Evolutionary conservation across 2,329 filamentous ascomycete genomes (phyloP).

Genomic region (Curvularia eragrostidis): DNA sequence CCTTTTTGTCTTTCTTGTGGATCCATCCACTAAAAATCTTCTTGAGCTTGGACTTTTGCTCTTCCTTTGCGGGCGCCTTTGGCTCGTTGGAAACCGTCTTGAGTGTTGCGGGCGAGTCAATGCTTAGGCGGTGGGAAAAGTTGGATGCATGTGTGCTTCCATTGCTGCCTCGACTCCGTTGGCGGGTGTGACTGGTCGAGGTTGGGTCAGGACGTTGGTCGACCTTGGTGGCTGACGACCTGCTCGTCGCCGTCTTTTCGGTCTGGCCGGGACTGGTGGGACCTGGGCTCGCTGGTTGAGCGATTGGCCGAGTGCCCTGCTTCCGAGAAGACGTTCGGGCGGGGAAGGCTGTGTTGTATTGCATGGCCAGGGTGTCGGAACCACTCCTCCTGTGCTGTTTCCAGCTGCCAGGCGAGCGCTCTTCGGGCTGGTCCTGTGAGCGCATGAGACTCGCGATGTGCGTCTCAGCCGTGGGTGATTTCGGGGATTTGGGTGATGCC

Average conservation of each 20-base stretch:
- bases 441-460: constrained; percentile 49
- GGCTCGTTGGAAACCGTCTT: constrained; percentile 21
- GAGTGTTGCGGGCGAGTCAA: constrained; percentile 26
- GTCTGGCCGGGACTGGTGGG: constrained; percentile 16
- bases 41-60: constrained; percentile 44
- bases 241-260: constrained; percentile 35
- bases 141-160: constrained; percentile 38
- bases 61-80: constrained; percentile 31
- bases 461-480: constrained; percentile 29
- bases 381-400: constrained; percentile 38
- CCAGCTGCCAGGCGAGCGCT: constrained; percentile 36
- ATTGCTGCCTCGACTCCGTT: constrained; percentile 29
- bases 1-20: constrained; percentile 48
- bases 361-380: constrained; percentile 38
- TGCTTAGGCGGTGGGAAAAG: constrained; percentile 45
- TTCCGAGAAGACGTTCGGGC: constrained; percentile 25
- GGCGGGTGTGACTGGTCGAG: constrained; percentile 25
- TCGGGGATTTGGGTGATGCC: constrained; percentile 29
- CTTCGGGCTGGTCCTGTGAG: constrained; percentile 36
- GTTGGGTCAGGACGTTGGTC: constrained; percentile 26
- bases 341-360: constrained; percentile 30
- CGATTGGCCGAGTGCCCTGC: constrained; percentile 17
- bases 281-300: constrained; percentile 18
- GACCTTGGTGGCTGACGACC: constrained; percentile 34
- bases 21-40: constrained; percentile 48